Evolutionary conservation across 352 stramenopile species (phyloP), one percentile per base, ranked within the genome.

Genomic region (Globisporangium parvum): DNA sequence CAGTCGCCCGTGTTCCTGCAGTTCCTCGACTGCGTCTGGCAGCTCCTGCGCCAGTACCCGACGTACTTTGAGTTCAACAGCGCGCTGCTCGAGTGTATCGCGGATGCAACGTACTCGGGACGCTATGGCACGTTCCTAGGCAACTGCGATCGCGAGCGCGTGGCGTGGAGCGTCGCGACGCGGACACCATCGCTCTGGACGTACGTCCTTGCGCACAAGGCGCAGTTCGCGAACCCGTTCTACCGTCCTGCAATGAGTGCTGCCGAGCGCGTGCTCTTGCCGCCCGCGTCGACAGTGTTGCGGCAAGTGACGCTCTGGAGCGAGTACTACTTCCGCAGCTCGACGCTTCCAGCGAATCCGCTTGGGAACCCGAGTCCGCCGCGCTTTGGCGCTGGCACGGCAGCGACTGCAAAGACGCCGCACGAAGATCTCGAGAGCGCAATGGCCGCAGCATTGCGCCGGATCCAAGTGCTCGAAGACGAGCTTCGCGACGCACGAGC

Each of bases 11-110:
- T 97, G 41, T 96, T 96, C 42, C 58, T 96, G 15, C 88, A 96
- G 63, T 97, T 96, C 56, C 62, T 97, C 6, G 89, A 97, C 62
- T 92, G 78, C 45, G 74, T 96, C 3, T 95, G 80, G 80, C 88
- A 96, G 55, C 55, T 97, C 1, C 67, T 73, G 50, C 73, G 75
- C 0, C 73, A 93, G 56, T 95, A 84, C 46, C 88, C 88, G 15
- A 91, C 78, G 12, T 75, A 81, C 57, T 96, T 96, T 59, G 84
- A 96, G 56, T 96, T 96, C 60, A 95, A 83, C 37, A 62, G 70
- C 5, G 56, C 65, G 17, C 64, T 96, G 52, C 69, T 96, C 0
- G 66, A 91, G 49, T 57, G 68, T 2, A 72, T 96, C 21, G 85
- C 75, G 0, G 86, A 96, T 41, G 78, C 85, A 18, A 40, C 84